A percentile compares a stretch with the other conserved stretches of the same genome.
Conservation (phyloP, 2,329 filamentous ascomycete genomes). For the Mycosphaerella arachidis region DNA sequence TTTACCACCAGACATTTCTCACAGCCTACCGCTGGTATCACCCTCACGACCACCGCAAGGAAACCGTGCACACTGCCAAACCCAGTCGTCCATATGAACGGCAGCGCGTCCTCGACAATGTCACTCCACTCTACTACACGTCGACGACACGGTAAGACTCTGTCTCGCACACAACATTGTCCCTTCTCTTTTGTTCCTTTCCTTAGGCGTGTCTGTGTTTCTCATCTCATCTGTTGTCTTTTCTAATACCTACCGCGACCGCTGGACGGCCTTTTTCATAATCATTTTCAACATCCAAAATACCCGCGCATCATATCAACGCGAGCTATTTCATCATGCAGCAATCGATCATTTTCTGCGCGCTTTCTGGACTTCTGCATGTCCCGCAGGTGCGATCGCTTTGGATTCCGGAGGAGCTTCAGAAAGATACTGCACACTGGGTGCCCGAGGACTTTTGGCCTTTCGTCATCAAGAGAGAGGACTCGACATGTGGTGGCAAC, state of each 20-base stretch:
- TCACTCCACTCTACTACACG: conserved; percentile 11
- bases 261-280: conserved; percentile 11
- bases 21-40: conserved; percentile 20
- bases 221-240: conserved; percentile 11
- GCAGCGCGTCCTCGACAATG: conserved; percentile 14
- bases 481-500: conserved; percentile 48
- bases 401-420: conserved; percentile 23
- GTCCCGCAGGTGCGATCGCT: conserved; percentile 21
- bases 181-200: conserved; percentile 9
- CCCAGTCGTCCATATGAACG: conserved; percentile 11
- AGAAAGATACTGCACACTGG: conserved; percentile 14
- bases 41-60: conserved; percentile 3
- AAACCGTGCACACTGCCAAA: neutral
- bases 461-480: conserved; percentile 21
- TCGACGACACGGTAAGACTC: conserved; percentile 16
- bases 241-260: conserved; percentile 5
- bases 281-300: conserved; percentile 6
- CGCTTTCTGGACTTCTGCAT: conserved; percentile 23
- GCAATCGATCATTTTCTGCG: conserved; percentile 23
- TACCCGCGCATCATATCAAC: conserved; percentile 13
- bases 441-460: conserved; percentile 16
- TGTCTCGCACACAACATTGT: conserved; percentile 11
- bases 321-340: conserved; percentile 15
- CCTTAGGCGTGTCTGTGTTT: conserved; percentile 7
- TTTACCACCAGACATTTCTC: conserved; percentile 17